Base-by-base conservation (phyloP, 1,284 basidiomycete genomes). In the Termitomyces sp. region DNA sequence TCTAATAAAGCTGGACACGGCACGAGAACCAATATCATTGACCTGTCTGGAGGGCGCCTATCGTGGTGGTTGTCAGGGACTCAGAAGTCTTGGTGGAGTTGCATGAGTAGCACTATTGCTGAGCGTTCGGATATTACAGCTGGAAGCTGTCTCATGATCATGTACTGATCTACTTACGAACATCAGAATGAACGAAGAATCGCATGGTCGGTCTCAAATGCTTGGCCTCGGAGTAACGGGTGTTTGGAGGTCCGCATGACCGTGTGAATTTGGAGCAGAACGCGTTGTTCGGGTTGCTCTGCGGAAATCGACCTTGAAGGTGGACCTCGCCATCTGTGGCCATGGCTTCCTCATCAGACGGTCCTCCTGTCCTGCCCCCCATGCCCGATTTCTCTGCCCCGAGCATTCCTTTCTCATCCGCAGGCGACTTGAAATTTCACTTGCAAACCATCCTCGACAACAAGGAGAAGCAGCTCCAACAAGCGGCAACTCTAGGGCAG, bases 401-500 rank as follows among this genome's bases (percentile, higher is more conserved):
- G 44, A 58, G 59, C 55, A 54, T 62, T 64, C 64, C 67, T 58
- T 67, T 80, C 58, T 76, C 80, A 39, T 80, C 82, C 21, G 67
- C 80, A 19, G 82, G 77, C 61, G 81, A 88, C 72, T 80, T 90
- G 74, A 88, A 86, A 62, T 74, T 79, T 58, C 81, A 90, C 58
- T 83, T 96, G 17, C 89, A 94, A 64, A 74, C 75, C 54, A 82
- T 95, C 57, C 82, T 97, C 60, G 90, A 93, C 72, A 80, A 77
- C 70, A 97, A 97, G 76, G 89, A 93, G 68, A 84, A 86, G 66
- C 92, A 97, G 69, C 85, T 96, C 42, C 86, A 92, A 61, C 88
- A 92, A 61, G 91, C 92, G 6, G 93, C 90, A 41, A 87, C 86
- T 54, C 85, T 97, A 68, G 94, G 94, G 50, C 91, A 95, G 72